phyloP scores from a whole-genome alignment of 352 stramenopile genomes.

The Phytopythium litorale region DNA sequence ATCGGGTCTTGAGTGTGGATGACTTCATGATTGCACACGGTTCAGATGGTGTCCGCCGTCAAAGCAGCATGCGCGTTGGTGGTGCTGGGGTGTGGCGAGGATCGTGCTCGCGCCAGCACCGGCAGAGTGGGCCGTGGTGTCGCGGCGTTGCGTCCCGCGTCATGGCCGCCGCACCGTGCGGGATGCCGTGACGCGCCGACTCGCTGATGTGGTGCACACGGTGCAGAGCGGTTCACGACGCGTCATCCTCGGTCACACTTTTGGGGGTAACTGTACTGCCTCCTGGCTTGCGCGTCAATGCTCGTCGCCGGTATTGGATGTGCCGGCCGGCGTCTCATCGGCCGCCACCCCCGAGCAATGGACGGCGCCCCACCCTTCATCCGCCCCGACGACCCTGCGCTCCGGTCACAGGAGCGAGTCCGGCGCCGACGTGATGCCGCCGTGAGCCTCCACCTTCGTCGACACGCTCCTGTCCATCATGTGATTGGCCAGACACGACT shows the following conservation, averaged over 20 bases:
- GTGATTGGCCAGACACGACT: not conserved
- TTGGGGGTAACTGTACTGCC: not conserved
- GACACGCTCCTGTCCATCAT: not conserved
- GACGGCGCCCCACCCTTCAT: too few species aligned
- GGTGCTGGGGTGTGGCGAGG: too few species aligned
- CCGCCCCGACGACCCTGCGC: not conserved
- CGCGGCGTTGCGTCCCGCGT: not conserved
- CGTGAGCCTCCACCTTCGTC: not conserved
- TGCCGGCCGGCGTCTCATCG: not conserved
- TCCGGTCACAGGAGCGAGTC: too few species aligned
- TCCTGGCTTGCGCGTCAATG: not conserved
- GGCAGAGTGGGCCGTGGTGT: not conserved
- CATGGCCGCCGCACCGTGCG: not conserved
- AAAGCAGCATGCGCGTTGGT: too few species aligned
- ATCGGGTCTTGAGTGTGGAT: too few species aligned
- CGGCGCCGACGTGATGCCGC: not conserved
- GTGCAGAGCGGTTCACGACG: not conserved
- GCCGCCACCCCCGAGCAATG: too few species aligned
- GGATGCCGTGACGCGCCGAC: not conserved
- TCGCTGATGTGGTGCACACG: not conserved
- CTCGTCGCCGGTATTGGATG: not conserved
- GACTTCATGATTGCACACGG: not conserved
- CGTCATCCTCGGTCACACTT: not conserved
- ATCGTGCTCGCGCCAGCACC: not conserved
- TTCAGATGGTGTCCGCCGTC: too few species aligned